Evolutionary conservation across 352 stramenopile genomes (phyloP).

Genomic region (Phytophthora constricta): DNA sequence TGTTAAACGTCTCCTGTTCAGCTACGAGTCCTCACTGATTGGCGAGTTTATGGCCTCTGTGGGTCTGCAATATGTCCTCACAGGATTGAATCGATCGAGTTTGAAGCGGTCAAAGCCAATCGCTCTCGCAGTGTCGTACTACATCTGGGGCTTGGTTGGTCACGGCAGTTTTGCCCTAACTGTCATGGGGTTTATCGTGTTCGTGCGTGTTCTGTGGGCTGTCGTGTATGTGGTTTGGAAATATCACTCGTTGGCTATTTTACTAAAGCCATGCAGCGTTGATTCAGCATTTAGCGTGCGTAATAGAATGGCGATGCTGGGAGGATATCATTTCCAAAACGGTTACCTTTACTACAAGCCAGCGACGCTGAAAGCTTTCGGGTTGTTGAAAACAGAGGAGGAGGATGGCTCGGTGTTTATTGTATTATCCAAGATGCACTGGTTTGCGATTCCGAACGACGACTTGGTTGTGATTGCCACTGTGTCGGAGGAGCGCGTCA

Average conservation of each 20-base stretch:
- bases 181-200: constrained; percentile 23
- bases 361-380: constrained; percentile 16
- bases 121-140: constrained; percentile 28
- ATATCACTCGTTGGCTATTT: constrained; percentile 14
- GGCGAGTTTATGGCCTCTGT: constrained; percentile 15
- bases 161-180: constrained; percentile 17
- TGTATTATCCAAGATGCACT: constrained; percentile 22
- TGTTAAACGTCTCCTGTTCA: constrained; percentile 28
- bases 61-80: constrained; percentile 13
- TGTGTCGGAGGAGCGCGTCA: constrained; percentile 14
- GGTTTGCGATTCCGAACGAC: constrained; percentile 17
- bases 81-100: constrained; percentile 20
- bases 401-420: constrained; percentile 14
- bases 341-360: constrained; percentile 18
- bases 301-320: constrained; percentile 20
- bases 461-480: constrained; percentile 19
- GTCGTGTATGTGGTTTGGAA: constrained; percentile 15
- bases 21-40: constrained; percentile 19
- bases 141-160: constrained; percentile 27
- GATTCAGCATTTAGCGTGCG: constrained; percentile 17
- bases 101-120: constrained; percentile 22
- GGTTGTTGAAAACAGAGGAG: constrained; percentile 19
- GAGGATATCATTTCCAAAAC: constrained; percentile 12
- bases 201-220: constrained; percentile 3
- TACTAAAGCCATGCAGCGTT: constrained; percentile 22